Evolutionary conservation across 768 basidiomycete species (phyloP).

Genomic region (Epithele typhae): DNA sequence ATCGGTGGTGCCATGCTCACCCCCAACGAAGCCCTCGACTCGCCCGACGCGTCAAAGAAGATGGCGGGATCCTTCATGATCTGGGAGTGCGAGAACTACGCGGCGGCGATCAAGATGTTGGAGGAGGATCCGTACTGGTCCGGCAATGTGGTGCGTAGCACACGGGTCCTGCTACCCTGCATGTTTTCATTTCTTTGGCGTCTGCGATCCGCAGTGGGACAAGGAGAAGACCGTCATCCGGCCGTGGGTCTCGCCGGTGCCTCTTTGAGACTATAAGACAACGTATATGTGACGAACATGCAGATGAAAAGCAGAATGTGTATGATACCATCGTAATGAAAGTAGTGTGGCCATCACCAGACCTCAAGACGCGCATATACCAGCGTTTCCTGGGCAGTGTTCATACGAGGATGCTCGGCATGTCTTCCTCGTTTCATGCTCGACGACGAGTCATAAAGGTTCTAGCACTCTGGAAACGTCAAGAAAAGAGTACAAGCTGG

Average conservation of each 20-base stretch:
- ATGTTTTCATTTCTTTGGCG: background rate
- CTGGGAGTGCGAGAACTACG: slow-evolving; percentile 49
- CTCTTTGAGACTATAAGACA: slow-evolving; percentile 1
- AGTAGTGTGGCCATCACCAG: too few species aligned
- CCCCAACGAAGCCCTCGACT: slow-evolving; percentile 16
- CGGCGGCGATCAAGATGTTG: slow-evolving; percentile 35
- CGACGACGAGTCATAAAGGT: too few species aligned
- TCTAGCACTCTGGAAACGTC: too few species aligned
- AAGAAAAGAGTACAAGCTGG: too few species aligned
- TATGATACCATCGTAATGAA: too few species aligned
- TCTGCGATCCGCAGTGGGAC: slow-evolving; percentile 8
- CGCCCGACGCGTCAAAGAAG: slow-evolving; percentile 39
- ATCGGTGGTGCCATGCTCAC: slow-evolving; percentile 19
- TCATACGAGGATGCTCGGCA: too few species aligned
- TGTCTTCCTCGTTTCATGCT: too few species aligned
- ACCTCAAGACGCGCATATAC: too few species aligned
- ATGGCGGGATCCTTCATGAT: slow-evolving; percentile 57
- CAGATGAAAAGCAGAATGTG: too few species aligned
- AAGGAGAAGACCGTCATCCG: slow-evolving; percentile 16
- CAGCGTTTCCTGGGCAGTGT: too few species aligned
- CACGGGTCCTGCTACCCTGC: background rate
- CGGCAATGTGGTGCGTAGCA: slow-evolving; percentile 38
- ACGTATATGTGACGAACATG: too few species aligned
- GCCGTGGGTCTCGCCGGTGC: slow-evolving; percentile 9
- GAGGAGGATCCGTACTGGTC: slow-evolving; percentile 41